Base-by-base conservation (phyloP, 2,329 filamentous ascomycete genomes). In the Chaetothyriales sp. region DNA sequence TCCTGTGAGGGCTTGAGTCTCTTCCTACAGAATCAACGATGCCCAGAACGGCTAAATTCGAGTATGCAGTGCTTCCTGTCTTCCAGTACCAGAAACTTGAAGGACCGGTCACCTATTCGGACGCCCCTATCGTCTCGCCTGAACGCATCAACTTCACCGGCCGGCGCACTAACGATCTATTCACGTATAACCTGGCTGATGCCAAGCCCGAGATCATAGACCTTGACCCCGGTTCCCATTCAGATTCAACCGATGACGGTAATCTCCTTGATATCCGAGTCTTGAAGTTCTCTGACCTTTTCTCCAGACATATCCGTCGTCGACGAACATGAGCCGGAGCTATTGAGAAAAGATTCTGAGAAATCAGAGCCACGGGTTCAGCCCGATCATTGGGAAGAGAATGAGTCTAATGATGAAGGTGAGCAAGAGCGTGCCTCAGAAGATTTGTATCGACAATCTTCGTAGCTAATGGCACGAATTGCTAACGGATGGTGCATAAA, bases 41-140 rank as follows among this genome's bases (percentile, higher is more conserved):
- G 22, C 13, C 44, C 3, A 4, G 44, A 7, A 18, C 3, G 46
- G 5, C 22, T 8, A 29, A 28, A 18, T 47, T 25, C 46, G 4
- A 47, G 6, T 47, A 47, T 33, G 20, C 22, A 6, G 15, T 33
- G 5, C 18, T 33, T 19, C 44, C 22, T 13, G 10, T 4, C 20
- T 47, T 47, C 18, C 46, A 47, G 25, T 47, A 47, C 46, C 46
- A 47, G 46, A 47, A 10, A 18, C 7, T 47, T 18, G 46, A 47
- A 4, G 29, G 18, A 9, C 18, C 19, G 13, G 4, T 25, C 20
- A 37, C 4, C 10, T 33, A 22, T 47, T 15, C 29, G 4, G 2
- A 9, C 13, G 18, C 5, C 18, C 9, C 6, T 33, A 10, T 33
- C 9, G 46, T 6, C 2, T 2, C 9, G 9, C 46, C 18, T 18